Evolutionary conservation across 495 filamentous ascomycete genomes (phyloP).

Genomic region (Aspergillus kassunensis): DNA sequence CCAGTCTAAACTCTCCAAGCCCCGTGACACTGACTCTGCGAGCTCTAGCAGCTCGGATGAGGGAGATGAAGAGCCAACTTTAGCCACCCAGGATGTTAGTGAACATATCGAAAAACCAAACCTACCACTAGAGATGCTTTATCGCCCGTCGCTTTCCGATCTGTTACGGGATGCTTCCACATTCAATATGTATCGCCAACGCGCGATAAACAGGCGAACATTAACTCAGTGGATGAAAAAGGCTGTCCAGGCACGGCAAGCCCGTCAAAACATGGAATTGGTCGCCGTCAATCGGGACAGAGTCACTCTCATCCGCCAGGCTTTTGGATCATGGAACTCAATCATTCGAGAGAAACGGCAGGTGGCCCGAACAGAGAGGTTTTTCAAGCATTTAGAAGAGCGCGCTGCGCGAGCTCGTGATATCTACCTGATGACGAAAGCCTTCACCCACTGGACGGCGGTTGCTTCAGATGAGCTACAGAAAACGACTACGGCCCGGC

Average conservation of each 20-base stretch:
- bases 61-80: constrained; percentile 6
- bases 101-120: constrained; percentile 28
- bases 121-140: constrained; percentile 38
- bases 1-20: constrained; percentile 6
- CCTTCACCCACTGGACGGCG: constrained; percentile 71
- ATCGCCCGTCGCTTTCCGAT: constrained; percentile 52
- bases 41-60: constrained; percentile 25
- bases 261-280: constrained; percentile 42
- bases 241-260: constrained; percentile 41
- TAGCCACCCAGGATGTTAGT: constrained; percentile 23
- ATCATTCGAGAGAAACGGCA: constrained; percentile 46
- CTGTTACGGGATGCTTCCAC: constrained; percentile 55
- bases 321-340: constrained; percentile 56
- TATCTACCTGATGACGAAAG: constrained; percentile 63
- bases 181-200: constrained; percentile 51
- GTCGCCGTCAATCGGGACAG: constrained; percentile 51
- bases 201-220: constrained; percentile 43
- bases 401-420: constrained; percentile 60
- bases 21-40: constrained; percentile 9
- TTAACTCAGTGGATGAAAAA: constrained; percentile 53
- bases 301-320: constrained; percentile 49
- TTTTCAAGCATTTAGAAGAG: constrained; percentile 57
- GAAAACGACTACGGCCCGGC: constrained; percentile 56
- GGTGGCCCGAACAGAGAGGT: constrained; percentile 50
- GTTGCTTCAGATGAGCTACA: constrained; percentile 56